Conservation (phyloP, 345 rosid genomes). For the Sisymbrium altissimum region DNA sequence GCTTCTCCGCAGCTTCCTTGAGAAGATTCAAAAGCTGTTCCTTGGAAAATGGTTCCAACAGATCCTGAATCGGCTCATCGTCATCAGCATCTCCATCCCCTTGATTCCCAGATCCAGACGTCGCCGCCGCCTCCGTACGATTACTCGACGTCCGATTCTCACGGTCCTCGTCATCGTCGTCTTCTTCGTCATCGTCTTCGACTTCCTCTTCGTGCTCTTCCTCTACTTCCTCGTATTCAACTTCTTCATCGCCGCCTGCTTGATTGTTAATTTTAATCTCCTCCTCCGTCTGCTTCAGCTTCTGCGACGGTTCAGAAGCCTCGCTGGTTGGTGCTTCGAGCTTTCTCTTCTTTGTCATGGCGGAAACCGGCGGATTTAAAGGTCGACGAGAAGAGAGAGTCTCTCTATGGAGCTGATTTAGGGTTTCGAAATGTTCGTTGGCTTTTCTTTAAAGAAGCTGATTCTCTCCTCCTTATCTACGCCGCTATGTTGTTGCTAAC, state of each 20-base stretch:
- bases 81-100: constrained; percentile 33
- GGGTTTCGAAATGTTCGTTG: constrained; percentile 27
- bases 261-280: constrained; percentile 18
- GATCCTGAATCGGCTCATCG: constrained; percentile 61
- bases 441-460: background rate
- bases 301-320: constrained; percentile 13
- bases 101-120: constrained; percentile 31
- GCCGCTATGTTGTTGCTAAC: background rate
- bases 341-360: constrained; percentile 73
- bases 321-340: constrained; percentile 38
- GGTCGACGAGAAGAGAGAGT: background rate
- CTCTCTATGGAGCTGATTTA: constrained; percentile 14
- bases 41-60: constrained; percentile 64
- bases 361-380: background rate
- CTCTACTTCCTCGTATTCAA: constrained; percentile 37
- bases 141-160: constrained; percentile 5
- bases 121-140: constrained; percentile 1
- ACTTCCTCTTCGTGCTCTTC: constrained; percentile 38
- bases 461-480: constrained; percentile 17
- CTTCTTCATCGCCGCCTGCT: constrained; percentile 32
- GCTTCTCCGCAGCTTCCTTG: constrained; percentile 52
- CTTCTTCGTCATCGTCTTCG: constrained; percentile 34
- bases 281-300: constrained; percentile 22
- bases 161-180: background rate
- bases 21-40: constrained; percentile 53